Evolutionary conservation across 2,329 filamentous ascomycete genomes (phyloP), one percentile per base, ranked within the genome.

Genomic region (Peltaster fructicola): DNA sequence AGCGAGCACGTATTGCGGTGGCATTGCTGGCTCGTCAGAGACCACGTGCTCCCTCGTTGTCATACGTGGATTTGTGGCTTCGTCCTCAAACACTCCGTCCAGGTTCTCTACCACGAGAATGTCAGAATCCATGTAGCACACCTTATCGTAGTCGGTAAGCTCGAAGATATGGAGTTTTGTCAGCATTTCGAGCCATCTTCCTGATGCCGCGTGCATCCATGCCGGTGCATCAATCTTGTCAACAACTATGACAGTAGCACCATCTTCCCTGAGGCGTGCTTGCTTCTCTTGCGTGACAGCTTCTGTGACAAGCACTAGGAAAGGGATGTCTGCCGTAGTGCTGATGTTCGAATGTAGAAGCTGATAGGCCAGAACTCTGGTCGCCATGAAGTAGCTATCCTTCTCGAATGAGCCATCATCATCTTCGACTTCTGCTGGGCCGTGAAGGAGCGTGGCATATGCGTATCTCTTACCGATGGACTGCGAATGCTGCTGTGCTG

Each of bases 1-100:
- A 15, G 49, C 48, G 32, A 56, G 53, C 38, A 53, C 47, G 39
- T 52, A 56, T 9, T 48, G 43, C 3, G 44, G 34, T 4, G 52
- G 52, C 10, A 53, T 34, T 4, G 35, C 24, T 6, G 39, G 41
- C 27, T 54, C 51, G 32, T 54, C 52, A 6, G 30, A 27, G 15
- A 33, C 34, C 25, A 41, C 30, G 4, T 35, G 27, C 5, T 28
- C 36, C n/a, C n/a, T n/a, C n/a, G n/a, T n/a, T n/a, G n/a, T n/a
- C n/a, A n/a, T n/a, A n/a, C n/a, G n/a, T 4, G 34, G 29, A 12
- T 40, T 34, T 6, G 44, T 48, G 4, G 44, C 44, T 33, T 50
- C 45, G 31, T 51, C 48, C 31, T 40, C 43, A 36, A 51, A 51
- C 20, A 50, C 44, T 22, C 36, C 38, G 25, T 48, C 44, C 9